Base-by-base conservation (phyloP, 148 eudicot genomes). In the Chenopodium quinoa region DNA sequence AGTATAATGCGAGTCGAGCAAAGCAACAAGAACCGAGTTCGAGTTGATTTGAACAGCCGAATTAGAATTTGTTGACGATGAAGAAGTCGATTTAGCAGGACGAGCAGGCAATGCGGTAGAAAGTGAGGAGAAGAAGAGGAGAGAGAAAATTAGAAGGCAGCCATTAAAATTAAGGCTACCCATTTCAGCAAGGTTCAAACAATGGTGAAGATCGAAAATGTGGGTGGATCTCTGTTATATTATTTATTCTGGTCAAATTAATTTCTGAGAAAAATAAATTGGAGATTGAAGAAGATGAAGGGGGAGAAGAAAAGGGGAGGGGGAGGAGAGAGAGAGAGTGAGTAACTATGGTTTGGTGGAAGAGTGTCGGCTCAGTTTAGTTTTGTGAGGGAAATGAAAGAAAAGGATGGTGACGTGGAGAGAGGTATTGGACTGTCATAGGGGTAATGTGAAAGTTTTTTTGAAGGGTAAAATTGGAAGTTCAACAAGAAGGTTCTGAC, bases 1-100 rank as follows among this genome's bases (percentile, higher is more conserved):
- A 32, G 93, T 88, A 72, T 89, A 91, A 79, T 83, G 93, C 7
- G 93, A 91, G 82, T 91, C 93, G 14, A 91, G 83, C 1, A 91
- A 84, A 0, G 92, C 93, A 0, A 91, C 89, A n/a, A 91, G 78
- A 20, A 91, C 89, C 0, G 93, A 91, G 82, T 91, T 91, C 9
- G 93, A 91, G 82, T 88, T 88, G 81, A 91, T 86, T 71, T 84
- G 91, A 65, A 56, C 44, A 5, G 44, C 50, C 46, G 79, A 77
- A 20, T 0, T 78, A 25, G 9, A 56, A 10, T 78, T 1, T 16
- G 73, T 1, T 0, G 77, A 29, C 0, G 25, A 16, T 2, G 79
- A 27, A 0, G 75, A 9, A 6, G 81, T 17, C 17, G 71, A 34
- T 23, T 81, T 82, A n/a, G 78, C 14, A 4, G 74, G 73, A 7